Percentiles rank a stretch among this genome's conserved stretches.
phyloP scores from a whole-genome alignment of 2,329 filamentous ascomycete species.

The Fonsecaea erecta region DNA sequence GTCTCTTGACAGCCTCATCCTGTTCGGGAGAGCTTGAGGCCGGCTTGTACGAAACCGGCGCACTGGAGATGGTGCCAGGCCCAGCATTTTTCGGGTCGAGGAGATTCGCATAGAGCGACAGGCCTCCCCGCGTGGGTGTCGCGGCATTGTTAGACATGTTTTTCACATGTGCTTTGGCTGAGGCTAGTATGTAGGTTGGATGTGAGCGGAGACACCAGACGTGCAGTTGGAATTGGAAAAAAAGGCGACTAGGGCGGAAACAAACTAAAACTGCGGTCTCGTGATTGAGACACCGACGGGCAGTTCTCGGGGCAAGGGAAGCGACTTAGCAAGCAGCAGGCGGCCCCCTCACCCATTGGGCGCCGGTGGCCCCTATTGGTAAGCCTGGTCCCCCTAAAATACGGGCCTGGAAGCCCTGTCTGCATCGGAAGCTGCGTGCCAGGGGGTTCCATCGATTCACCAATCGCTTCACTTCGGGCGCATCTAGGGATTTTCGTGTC shows the following conservation, averaged over 20 bases:
- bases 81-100: slow-evolving; percentile 61
- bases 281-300: slow-evolving; percentile 17
- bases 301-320: slow-evolving; percentile 25
- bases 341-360: neutral
- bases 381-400: neutral
- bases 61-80: slow-evolving; percentile 72
- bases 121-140: slow-evolving; percentile 30
- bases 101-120: slow-evolving; percentile 82
- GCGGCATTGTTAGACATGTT: slow-evolving; percentile 33
- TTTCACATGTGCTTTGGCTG: slow-evolving; percentile 5
- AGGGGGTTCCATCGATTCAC: slow-evolving; percentile 4
- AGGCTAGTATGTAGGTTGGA: neutral
- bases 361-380: neutral
- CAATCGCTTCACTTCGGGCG: slow-evolving; percentile 8
- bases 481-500: slow-evolving; percentile 14
- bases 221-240: slow-evolving; percentile 1
- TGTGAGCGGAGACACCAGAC: neutral
- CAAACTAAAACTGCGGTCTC: slow-evolving; percentile 7
- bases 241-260: neutral
- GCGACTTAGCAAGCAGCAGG: neutral
- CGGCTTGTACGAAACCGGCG: slow-evolving; percentile 71
- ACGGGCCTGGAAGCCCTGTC: neutral
- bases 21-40: slow-evolving; percentile 53
- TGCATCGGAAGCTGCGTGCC: slow-evolving; percentile 18
- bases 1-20: slow-evolving; percentile 66